Conservation (phyloP, 345 rosid species). For the Eucalyptus coolabah region DNA sequence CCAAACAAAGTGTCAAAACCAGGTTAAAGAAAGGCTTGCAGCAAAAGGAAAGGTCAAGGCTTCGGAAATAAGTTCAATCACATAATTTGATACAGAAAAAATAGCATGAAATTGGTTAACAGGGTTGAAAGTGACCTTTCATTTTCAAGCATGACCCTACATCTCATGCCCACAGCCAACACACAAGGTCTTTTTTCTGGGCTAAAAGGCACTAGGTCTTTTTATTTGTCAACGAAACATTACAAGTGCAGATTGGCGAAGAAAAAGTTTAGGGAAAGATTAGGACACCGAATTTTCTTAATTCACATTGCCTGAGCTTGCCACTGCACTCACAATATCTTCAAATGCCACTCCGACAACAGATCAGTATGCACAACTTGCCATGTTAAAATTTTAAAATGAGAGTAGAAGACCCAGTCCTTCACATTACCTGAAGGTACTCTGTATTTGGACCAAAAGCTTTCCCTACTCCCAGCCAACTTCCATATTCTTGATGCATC, state of each 20-base stretch:
- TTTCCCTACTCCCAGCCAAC: conserved; percentile 30
- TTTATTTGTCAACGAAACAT: background rate
- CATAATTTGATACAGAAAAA: background rate
- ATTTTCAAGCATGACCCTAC: background rate
- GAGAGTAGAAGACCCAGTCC: background rate
- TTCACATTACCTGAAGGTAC: conserved; percentile 47
- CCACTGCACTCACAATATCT: background rate
- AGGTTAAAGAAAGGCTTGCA: background rate
- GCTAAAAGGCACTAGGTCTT: background rate
- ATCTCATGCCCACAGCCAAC: background rate
- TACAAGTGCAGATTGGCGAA: background rate
- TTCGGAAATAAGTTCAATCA: background rate
- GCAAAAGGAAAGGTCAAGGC: background rate
- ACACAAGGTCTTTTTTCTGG: background rate
- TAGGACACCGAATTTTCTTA: background rate
- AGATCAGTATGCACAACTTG: background rate
- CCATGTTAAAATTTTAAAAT: background rate
- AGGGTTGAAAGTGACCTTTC: background rate
- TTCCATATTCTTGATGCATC: conserved; percentile 21
- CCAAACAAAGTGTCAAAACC: background rate
- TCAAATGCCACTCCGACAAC: background rate
- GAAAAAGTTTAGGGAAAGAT: background rate
- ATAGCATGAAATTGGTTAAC: background rate
- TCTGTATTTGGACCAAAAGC: conserved; percentile 22
- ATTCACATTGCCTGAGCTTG: background rate